A percentile compares a stretch with the other conserved stretches of the same genome.
Conservation (phyloP, 169 alveolate genomes). For the Plasmodium sp. region DNA sequence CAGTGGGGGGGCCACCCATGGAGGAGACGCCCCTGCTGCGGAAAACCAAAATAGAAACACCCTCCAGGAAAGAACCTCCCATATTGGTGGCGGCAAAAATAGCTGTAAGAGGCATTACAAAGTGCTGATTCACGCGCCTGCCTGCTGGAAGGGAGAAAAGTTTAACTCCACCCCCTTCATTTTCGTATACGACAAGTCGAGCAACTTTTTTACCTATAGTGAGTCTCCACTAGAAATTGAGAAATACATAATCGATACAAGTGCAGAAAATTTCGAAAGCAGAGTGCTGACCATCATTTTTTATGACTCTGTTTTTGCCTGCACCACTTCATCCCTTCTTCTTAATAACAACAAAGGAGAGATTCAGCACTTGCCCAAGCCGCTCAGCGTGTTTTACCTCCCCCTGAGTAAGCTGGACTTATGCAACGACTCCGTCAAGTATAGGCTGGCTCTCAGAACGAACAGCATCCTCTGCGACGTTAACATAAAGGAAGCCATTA, state of each 20-base stretch:
- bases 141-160: constrained; percentile 68
- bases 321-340: constrained; percentile 19
- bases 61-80: neutral
- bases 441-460: constrained; percentile 39
- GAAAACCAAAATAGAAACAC: neutral
- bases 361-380: constrained; percentile 26
- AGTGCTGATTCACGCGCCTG: constrained; percentile 65
- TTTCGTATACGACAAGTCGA: constrained; percentile 35
- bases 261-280: constrained; percentile 41
- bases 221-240: constrained; percentile 69
- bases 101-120: constrained; percentile 23
- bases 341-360: constrained; percentile 44
- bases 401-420: constrained; percentile 52
- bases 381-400: constrained; percentile 38
- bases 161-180: constrained; percentile 41
- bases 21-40: neutral
- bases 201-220: constrained; percentile 58
- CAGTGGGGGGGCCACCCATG: neutral
- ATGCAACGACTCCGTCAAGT: constrained; percentile 45
- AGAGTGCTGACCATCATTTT: constrained; percentile 40
- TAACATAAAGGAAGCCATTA: constrained; percentile 58
- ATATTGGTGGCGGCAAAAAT: neutral
- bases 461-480: constrained; percentile 22
- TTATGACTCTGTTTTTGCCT: constrained; percentile 57
- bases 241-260: constrained; percentile 51